phyloP scores from a whole-genome alignment of 1,139 yeast species.

The Taphrina populina region DNA sequence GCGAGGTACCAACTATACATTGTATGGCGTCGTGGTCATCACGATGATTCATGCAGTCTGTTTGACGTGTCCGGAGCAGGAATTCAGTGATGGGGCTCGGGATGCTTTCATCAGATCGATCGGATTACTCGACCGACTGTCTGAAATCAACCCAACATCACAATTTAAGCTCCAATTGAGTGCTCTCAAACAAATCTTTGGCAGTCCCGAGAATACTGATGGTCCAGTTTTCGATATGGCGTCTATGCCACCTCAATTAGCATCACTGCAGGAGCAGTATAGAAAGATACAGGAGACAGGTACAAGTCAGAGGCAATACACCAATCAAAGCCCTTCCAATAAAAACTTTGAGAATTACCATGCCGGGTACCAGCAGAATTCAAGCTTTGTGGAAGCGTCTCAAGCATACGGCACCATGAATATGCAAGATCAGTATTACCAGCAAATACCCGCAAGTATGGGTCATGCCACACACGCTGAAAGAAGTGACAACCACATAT shows the following conservation, averaged over 20 bases:
- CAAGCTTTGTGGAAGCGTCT: background rate
- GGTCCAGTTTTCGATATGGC: slow-evolving; percentile 7
- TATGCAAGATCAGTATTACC: background rate
- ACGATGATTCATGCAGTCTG: slow-evolving; percentile 31
- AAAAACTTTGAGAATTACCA: background rate
- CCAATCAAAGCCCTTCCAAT: background rate
- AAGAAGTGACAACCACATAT: background rate
- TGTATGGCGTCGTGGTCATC: slow-evolving; percentile 24
- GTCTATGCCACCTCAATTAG: slow-evolving; percentile 19
- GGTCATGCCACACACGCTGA: background rate
- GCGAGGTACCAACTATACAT: slow-evolving; percentile 21
- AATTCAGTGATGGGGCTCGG: slow-evolving; percentile 19
- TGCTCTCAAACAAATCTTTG: slow-evolving; percentile 14
- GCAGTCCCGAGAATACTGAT: background rate
- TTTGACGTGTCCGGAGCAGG: slow-evolving; percentile 27
- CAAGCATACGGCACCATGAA: background rate
- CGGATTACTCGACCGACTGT: slow-evolving; percentile 18
- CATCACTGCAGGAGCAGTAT: slow-evolving; percentile 22
- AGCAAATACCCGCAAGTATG: background rate
- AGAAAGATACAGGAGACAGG: slow-evolving; percentile 14
- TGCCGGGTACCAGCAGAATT: background rate
- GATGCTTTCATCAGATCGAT: slow-evolving; percentile 17
- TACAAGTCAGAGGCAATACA: background rate
- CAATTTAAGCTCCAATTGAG: slow-evolving; percentile 18
- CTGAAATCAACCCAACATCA: slow-evolving; percentile 14